Evolutionary conservation across 352 stramenopile species (phyloP).

Genomic region (Phytophthora podocarpi): DNA sequence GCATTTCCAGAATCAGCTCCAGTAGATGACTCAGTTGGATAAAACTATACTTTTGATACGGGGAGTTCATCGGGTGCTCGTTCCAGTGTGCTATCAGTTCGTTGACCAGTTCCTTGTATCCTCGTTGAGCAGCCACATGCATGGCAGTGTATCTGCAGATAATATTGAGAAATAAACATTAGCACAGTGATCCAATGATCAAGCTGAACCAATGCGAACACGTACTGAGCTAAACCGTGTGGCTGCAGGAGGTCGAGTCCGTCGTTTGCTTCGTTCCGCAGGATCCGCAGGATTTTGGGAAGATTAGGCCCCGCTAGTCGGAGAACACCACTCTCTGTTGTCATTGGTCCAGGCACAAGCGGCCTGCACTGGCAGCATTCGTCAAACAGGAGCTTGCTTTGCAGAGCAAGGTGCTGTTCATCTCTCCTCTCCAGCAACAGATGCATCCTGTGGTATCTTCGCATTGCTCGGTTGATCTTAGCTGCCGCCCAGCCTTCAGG

Average conservation of each 20-base stretch:
- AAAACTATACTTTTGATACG: conserved; percentile 71
- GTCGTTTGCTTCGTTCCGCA: conserved; percentile 59
- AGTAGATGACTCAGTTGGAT: conserved; percentile 54
- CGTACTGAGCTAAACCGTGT: conserved; percentile 66
- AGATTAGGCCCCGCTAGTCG: conserved; percentile 72
- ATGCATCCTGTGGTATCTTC: conserved; percentile 57
- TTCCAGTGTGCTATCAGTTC: conserved; percentile 71
- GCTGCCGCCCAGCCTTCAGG: conserved; percentile 63
- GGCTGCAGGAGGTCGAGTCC: conserved; percentile 68
- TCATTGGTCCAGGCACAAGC: conserved; percentile 52
- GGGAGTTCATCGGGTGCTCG: conserved; percentile 61
- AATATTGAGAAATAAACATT: background rate
- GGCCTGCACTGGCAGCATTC: conserved; percentile 76
- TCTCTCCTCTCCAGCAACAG: conserved; percentile 43
- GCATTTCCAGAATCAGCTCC: conserved; percentile 53
- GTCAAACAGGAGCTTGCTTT: conserved; percentile 77
- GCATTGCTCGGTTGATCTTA: conserved; percentile 63
- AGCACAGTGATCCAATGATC: background rate
- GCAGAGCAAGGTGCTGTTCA: conserved; percentile 52
- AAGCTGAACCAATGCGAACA: background rate
- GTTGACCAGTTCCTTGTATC: conserved; percentile 65
- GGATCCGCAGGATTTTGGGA: conserved; percentile 61
- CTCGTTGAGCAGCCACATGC: conserved; percentile 71
- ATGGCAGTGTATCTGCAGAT: conserved; percentile 49
- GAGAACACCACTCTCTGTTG: conserved; percentile 63